Evolutionary conservation across 1,284 basidiomycete genomes (phyloP).

Genomic region (Heterobasidion parviporum): DNA sequence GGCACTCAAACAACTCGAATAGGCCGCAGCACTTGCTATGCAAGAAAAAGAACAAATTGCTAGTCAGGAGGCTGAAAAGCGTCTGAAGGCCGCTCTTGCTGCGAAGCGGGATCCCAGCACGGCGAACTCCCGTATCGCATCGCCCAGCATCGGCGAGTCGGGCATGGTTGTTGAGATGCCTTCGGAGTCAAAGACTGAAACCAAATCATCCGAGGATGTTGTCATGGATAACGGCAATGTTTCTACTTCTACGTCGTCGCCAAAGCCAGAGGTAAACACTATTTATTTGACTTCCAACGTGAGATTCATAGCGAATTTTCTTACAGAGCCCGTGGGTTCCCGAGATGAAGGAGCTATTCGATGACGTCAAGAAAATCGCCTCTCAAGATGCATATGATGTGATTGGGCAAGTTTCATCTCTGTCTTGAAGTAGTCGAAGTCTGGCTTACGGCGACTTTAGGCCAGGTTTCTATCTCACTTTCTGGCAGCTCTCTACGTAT

Average conservation of each 20-base stretch:
- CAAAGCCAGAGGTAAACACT: constrained; percentile 13
- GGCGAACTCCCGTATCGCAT: constrained; percentile 49
- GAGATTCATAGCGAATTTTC: neutral
- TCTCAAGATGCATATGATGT: constrained; percentile 55
- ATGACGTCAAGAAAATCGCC: constrained; percentile 60
- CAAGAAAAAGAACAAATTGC: constrained; percentile 58
- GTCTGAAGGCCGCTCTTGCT: constrained; percentile 65
- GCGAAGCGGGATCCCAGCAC: constrained; percentile 65
- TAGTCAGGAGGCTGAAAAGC: constrained; percentile 67
- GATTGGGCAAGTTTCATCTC: constrained; percentile 52
- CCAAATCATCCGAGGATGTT: constrained; percentile 34
- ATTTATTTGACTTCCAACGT: neutral
- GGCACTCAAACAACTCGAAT: neutral
- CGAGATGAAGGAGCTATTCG: constrained; percentile 59
- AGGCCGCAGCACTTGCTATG: constrained; percentile 51
- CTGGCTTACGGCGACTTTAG: constrained; percentile 30
- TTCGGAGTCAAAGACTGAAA: constrained; percentile 26
- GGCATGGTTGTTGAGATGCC: constrained; percentile 23
- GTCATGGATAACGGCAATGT: constrained; percentile 33
- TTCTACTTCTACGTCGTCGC: constrained; percentile 8
- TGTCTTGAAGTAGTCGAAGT: neutral
- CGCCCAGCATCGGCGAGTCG: constrained; percentile 36
- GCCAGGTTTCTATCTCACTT: constrained; percentile 85
- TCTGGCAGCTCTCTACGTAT: constrained; percentile 90
- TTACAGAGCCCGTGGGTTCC: constrained; percentile 69